Base-by-base conservation (phyloP, 352 stramenopile species). In the Phytophthora foliorum region DNA sequence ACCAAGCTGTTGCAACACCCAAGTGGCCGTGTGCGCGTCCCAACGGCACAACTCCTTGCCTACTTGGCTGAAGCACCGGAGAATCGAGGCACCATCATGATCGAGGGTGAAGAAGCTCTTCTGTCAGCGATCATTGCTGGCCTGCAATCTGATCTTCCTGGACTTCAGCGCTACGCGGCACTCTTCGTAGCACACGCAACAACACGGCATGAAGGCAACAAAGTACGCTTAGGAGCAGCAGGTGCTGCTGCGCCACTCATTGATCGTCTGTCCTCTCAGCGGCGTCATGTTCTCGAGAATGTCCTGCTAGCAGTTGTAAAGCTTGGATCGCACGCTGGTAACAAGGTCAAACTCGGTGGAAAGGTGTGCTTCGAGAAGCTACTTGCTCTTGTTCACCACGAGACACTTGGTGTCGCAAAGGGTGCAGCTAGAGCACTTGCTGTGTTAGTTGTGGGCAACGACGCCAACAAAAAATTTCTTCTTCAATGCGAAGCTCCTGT, bases 321-420 rank as follows among this genome's bases (percentile, higher is more conserved):
- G 56, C 77, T 94, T 4, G 87, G 84, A 4, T 86, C 71, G 19
- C 82, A 92, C 42, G 78, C 82, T 6, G 87, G 87, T 16, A 94
- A 94, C 66, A 91, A 93, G 55, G 83, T 93, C 51, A 92, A 92
- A 34, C 77, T 93, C 19, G 85, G 87, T 5, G 83, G 77, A 4
- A 91, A 89, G 16, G 68, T 93, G 10, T 88, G 82, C 42, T 92
- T 94, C 41, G 84, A 92, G 27, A 90, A 91, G 45, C 55, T 94
- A 9, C 58, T 94, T 0, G 31, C 76, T 10, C 74, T 94, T 3
- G 68, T 90, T 27, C 79, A 92, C 49, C 81, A 94, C 53, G 80
- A 89, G 7, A 76, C 89, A 32, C 53, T 92, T 4, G 61, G 62
- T n/a, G 84, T 94, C 16, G 80, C 83, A 1, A 93, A 92, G 55